phyloP scores from a whole-genome alignment of 805 yeast genomes.

The Pichia paraexigua region DNA sequence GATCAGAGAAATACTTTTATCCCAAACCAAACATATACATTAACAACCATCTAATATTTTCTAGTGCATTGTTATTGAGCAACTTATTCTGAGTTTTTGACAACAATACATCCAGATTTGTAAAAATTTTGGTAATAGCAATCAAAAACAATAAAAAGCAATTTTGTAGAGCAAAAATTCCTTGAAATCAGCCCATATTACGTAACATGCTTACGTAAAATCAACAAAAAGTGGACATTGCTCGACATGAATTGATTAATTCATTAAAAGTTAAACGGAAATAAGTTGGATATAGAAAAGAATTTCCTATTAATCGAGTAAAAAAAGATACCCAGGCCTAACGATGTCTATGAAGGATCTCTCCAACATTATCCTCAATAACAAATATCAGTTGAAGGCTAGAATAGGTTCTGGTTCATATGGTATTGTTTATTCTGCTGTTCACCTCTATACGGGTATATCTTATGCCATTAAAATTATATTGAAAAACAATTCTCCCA shows the following conservation, averaged over 20 bases:
- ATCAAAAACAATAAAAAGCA: too few species aligned
- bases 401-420: conserved; percentile 81
- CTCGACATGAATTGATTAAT: background rate
- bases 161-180: too few species aligned
- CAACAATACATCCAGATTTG: too few species aligned
- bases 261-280: background rate
- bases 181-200: background rate
- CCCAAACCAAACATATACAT: too few species aligned
- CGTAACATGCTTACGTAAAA: background rate
- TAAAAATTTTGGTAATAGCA: too few species aligned
- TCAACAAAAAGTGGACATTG: background rate
- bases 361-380: conserved; percentile 25
- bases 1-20: too few species aligned
- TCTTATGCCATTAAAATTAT: conserved; percentile 67
- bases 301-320: background rate
- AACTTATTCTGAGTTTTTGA: too few species aligned
- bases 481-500: conserved; percentile 38
- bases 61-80: too few species aligned
- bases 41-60: too few species aligned
- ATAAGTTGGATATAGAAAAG: background rate
- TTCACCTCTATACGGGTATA: conserved; percentile 42
- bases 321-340: background rate
- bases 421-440: conserved; percentile 69
- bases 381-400: conserved; percentile 35
- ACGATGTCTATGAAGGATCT: conserved; percentile 22